phyloP scores from a whole-genome alignment of 1,139 yeast genomes.

The Hemisphaericaspora xylanilytica region DNA sequence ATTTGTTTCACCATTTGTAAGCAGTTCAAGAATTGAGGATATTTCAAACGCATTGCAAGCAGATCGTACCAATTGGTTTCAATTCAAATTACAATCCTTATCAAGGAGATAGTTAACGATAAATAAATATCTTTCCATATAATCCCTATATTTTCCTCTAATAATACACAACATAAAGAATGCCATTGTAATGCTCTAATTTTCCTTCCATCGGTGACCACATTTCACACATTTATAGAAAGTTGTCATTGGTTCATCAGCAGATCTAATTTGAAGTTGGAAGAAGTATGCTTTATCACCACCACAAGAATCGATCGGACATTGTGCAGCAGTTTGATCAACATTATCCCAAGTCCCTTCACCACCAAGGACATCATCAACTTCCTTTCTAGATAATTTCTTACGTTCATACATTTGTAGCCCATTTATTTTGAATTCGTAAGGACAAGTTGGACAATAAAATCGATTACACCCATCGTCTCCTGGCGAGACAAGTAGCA shows the following conservation, averaged over 20 bases:
- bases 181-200: slow-evolving; percentile 37
- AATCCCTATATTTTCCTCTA: neutral
- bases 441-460: slow-evolving; percentile 92
- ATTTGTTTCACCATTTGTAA: slow-evolving; percentile 4
- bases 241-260: slow-evolving; percentile 94
- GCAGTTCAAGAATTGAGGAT: slow-evolving; percentile 5
- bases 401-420: slow-evolving; percentile 84
- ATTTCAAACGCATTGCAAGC: slow-evolving; percentile 6
- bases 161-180: too few relatives aligned
- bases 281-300: slow-evolving; percentile 92
- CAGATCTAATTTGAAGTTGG: slow-evolving; percentile 92
- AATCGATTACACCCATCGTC: slow-evolving; percentile 52
- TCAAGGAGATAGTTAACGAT: slow-evolving; percentile 1
- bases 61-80: slow-evolving; percentile 11
- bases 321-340: slow-evolving; percentile 84
- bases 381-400: slow-evolving; percentile 78
- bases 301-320: slow-evolving; percentile 85
- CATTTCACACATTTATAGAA: slow-evolving; percentile 92
- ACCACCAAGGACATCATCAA: slow-evolving; percentile 96
- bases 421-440: slow-evolving; percentile 83
- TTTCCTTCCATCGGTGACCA: slow-evolving; percentile 96
- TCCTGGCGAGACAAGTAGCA: slow-evolving; percentile 57
- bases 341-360: slow-evolving; percentile 99
- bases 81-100: slow-evolving; percentile 9
- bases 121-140: slow-evolving; percentile 2